phyloP scores from a whole-genome alignment of 345 rosid genomes.

The Capsella bursapastoris region DNA sequence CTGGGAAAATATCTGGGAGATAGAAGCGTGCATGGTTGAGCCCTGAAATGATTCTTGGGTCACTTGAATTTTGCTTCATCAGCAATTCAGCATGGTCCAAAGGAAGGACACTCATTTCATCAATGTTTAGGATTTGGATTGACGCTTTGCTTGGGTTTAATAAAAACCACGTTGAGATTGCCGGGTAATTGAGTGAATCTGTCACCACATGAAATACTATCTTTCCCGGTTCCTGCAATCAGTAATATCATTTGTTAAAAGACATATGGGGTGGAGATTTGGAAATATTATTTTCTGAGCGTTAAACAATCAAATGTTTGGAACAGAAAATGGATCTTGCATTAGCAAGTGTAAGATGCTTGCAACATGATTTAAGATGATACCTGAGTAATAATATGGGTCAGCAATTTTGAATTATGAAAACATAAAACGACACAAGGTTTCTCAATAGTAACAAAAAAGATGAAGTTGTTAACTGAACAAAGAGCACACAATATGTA shows the following conservation, averaged over 20 bases:
- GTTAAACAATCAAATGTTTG: slow-evolving; percentile 16
- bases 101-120: slow-evolving; percentile 64
- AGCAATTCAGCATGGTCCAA: slow-evolving; percentile 52
- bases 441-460: neutral
- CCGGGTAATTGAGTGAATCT: slow-evolving; percentile 78
- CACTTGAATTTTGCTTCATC: slow-evolving; percentile 60
- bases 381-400: slow-evolving; percentile 15
- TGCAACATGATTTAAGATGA: slow-evolving; percentile 1
- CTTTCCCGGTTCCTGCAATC: slow-evolving; percentile 64
- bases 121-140: slow-evolving; percentile 66
- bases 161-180: slow-evolving; percentile 91
- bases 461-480: neutral
- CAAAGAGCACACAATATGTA: slow-evolving; percentile 15
- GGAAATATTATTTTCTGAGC: slow-evolving; percentile 17
- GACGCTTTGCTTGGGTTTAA: slow-evolving; percentile 70
- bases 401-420: neutral
- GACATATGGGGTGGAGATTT: slow-evolving; percentile 1
- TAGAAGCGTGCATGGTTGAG: slow-evolving; percentile 87
- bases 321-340: slow-evolving; percentile 8
- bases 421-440: slow-evolving; percentile 18
- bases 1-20: slow-evolving; percentile 78
- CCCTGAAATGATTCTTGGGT: slow-evolving; percentile 65
- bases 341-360: slow-evolving; percentile 16
- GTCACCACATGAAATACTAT: slow-evolving; percentile 89
- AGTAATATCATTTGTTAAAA: slow-evolving; percentile 12